Evolutionary conservation across 768 basidiomycete genomes (phyloP), one percentile per base, ranked within the genome.

Genomic region (Floccularia luteovirens): DNA sequence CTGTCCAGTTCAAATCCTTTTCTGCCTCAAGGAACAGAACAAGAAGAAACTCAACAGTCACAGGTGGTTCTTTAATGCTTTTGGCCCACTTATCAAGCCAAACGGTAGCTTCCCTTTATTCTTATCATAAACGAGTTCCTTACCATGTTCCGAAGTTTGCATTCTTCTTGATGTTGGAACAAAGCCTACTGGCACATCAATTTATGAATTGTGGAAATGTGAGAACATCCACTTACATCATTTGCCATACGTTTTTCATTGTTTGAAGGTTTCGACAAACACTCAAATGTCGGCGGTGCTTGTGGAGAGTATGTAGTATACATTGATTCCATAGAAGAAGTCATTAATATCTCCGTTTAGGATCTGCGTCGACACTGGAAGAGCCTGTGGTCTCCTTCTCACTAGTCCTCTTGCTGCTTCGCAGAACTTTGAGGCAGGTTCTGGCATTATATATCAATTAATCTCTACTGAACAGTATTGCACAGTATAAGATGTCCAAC

Each of bases 181-280:
- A 23, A 92, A 93, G 57, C 93, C 93, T 2, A 92, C 90, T 8
- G 79, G 88, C 16, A 94, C 90, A 20, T 90, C 89, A 4, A 90
- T 97, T 47, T 97, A 97, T 55, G 88, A 96, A 47, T 79, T 97
- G 22, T 97, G 92, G 92, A 96, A 96, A 74, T 89, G 87, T 68
- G 40, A 19, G 62, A 41, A 3, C 22, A 24, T 28, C 61, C 20
- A 45, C 32, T 20, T 20, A 20, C 33, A 3, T 12, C 19, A 32
- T 17, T 13, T 31, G 20, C 24, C n/a, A 31, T 13, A 7, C 25
- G 19, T 43, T 32, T 8, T 22, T 31, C n/a, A 32, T 12, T 34
- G 64, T 69, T 31, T 70, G n/a, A n/a, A 71, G 69, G 69, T 54
- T 91, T 91, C 50, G 89, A 91, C 63, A 80, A 79, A 51, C 83